Percentiles rank a stretch among this genome's conserved stretches.
phyloP scores from a whole-genome alignment of 2,329 filamentous ascomycete species.

The Colletotrichum cuscutae region DNA sequence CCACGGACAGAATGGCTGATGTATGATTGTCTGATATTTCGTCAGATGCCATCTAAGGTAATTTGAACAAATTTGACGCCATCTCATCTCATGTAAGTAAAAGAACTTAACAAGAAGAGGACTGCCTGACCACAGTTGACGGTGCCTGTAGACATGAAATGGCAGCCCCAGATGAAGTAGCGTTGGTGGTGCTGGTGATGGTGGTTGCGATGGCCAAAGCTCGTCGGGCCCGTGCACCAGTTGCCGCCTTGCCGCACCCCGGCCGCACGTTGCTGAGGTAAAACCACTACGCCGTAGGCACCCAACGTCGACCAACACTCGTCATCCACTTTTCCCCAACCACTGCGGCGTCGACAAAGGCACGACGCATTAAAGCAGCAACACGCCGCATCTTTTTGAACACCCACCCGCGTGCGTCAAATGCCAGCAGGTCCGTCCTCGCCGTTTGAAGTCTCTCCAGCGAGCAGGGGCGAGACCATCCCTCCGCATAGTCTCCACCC shows the following conservation, averaged over 20 bases:
- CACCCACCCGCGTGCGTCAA: background rate
- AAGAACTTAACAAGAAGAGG: background rate
- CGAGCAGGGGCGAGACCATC: background rate
- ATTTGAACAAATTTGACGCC: background rate
- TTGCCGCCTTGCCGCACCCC: slow-evolving; percentile 21
- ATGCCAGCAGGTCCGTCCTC: slow-evolving; percentile 9
- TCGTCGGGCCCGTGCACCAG: slow-evolving; percentile 13
- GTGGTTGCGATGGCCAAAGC: background rate
- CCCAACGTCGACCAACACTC: background rate
- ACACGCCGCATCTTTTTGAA: slow-evolving; percentile 7
- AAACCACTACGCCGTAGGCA: background rate
- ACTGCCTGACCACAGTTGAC: background rate
- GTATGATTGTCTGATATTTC: background rate
- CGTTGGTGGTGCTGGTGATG: no score
- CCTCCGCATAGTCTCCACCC: slow-evolving; percentile 24
- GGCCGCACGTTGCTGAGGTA: background rate
- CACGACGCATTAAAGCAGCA: slow-evolving; percentile 34
- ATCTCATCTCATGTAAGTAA: background rate
- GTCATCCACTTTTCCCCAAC: slow-evolving; percentile 16
- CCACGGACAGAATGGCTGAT: background rate
- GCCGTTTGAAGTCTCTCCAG: slow-evolving; percentile 21
- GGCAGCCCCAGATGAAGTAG: no score
- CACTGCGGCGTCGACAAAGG: slow-evolving; percentile 1
- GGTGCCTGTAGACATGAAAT: no score
- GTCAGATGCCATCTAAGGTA: no score